phyloP scores from a whole-genome alignment of 78 protist genomes.

The Speleostelium caveatum region DNA sequence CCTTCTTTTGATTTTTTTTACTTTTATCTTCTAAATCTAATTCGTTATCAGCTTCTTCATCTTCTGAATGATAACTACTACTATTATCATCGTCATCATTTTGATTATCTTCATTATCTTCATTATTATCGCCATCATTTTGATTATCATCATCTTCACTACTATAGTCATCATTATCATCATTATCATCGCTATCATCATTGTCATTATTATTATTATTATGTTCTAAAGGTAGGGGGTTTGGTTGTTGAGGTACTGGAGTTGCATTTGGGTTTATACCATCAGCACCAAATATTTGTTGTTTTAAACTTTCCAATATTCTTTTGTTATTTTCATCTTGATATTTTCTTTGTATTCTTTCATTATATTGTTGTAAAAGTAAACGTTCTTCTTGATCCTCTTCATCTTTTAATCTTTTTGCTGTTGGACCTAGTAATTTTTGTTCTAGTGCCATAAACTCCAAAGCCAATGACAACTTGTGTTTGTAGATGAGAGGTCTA shows the following conservation, averaged over 20 bases:
- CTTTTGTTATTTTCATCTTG: conserved; percentile 37
- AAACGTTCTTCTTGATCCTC: conserved; percentile 18
- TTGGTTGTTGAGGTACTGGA: too few relatives aligned
- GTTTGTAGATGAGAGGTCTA: conserved; percentile 35
- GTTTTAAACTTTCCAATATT: conserved; percentile 15
- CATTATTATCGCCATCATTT: background rate
- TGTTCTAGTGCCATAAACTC: conserved; percentile 78
- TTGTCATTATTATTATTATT: background rate
- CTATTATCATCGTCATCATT: background rate
- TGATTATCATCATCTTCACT: conserved; percentile 3
- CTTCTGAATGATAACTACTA: background rate
- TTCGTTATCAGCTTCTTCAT: conserved; percentile 43
- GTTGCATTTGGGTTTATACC: conserved; percentile 34
- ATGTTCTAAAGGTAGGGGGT: background rate
- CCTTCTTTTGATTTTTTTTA: conserved; percentile 16
- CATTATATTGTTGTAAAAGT: conserved; percentile 6
- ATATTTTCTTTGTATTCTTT: conserved; percentile 25
- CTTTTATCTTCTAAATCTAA: conserved; percentile 13
- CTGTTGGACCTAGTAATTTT: conserved; percentile 54
- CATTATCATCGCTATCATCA: conserved; percentile 4
- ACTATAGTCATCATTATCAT: conserved; percentile 20
- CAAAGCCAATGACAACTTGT: conserved; percentile 56
- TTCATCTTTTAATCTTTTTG: conserved; percentile 22
- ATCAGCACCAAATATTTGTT: conserved; percentile 23
- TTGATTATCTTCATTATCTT: background rate